Evolutionary conservation across 2,329 filamentous ascomycete genomes (phyloP).

Genomic region (Fusarium heterosporum): DNA sequence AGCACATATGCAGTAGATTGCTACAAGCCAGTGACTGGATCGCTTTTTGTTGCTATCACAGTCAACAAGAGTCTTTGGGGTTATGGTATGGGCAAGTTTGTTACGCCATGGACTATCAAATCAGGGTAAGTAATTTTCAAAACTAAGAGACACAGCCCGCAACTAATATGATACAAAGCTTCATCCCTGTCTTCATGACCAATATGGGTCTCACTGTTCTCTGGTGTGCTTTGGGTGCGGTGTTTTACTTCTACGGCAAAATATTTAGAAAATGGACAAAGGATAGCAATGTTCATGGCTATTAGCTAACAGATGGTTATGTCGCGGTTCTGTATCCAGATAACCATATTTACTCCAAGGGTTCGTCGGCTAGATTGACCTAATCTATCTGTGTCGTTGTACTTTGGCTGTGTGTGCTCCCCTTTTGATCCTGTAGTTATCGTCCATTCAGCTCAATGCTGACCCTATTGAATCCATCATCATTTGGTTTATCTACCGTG

Average conservation of each 20-base stretch:
- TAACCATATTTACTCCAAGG: no score
- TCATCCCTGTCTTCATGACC: constrained; percentile 16
- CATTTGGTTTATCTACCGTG: no score
- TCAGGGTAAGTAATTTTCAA: background rate
- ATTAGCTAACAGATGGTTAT: no score
- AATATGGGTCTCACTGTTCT: constrained; percentile 4
- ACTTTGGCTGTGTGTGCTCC: no score
- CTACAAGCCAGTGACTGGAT: constrained; percentile 7
- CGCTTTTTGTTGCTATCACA: constrained; percentile 2
- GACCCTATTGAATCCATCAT: no score
- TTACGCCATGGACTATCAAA: constrained; percentile 13
- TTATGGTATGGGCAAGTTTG: constrained; percentile 7
- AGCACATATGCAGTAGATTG: constrained; percentile 12
- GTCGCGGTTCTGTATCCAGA: no score
- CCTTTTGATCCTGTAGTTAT: no score
- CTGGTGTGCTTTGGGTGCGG: background rate
- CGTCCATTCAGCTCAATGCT: no score
- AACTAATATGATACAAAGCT: background rate
- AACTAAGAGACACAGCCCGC: accelerated
- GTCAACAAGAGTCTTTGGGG: constrained; percentile 12
- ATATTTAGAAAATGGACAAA: constrained; percentile 3
- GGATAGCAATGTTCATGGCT: constrained; percentile 6
- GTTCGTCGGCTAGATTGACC: no score
- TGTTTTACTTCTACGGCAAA: constrained; percentile 10
- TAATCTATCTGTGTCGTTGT: no score